Percentiles rank a stretch among this genome's conserved stretches.
These are phyloP conservation scores for Didymella glomerata DNA, from an alignment of 2,329 filamentous ascomycete species.

Conservation along the genomic window DNA sequence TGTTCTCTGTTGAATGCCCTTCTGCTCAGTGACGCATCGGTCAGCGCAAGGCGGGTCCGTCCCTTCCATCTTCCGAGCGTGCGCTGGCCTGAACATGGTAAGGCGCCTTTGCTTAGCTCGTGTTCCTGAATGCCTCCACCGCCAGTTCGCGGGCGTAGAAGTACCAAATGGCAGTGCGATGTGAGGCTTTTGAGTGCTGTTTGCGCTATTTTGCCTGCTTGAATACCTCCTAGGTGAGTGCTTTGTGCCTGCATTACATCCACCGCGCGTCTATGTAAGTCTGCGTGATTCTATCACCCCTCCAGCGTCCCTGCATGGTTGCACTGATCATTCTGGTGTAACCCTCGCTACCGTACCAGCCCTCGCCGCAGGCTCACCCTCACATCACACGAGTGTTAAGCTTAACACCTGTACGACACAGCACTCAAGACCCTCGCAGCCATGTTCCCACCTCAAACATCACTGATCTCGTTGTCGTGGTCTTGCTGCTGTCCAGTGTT, in stretches of 20 bases:
- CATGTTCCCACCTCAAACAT: neutral
- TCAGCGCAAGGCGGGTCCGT: slow-evolving; percentile 1
- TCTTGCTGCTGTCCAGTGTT: neutral
- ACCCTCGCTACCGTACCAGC: slow-evolving; percentile 14
- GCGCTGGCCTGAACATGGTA: slow-evolving; percentile 9
- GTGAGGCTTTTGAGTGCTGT: neutral
- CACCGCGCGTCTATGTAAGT: neutral
- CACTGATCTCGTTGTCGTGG: neutral
- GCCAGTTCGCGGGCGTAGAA: slow-evolving; percentile 9
- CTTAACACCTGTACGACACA: slow-evolving; percentile 2
- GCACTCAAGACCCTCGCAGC: neutral
- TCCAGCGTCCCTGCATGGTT: slow-evolving; percentile 9
- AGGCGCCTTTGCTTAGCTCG: slow-evolving; percentile 14
- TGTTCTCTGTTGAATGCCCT: slow-evolving; percentile 17
- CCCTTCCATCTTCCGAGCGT: slow-evolving; percentile 5
- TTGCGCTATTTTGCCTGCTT: neutral
- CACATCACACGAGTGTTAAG: slow-evolving; percentile 8
- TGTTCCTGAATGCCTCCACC: slow-evolving; percentile 8
- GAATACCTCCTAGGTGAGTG: neutral
- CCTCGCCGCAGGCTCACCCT: neutral
- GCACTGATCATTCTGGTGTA: slow-evolving; percentile 12
- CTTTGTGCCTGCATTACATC: neutral
- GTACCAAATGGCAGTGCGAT: neutral
- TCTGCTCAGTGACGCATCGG: slow-evolving; percentile 21
- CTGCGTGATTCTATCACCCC: slow-evolving; percentile 13